These are phyloP conservation scores for Erigeron canadensis DNA, from an alignment of 129 eudicot genomes.

Conservation along the genomic window DNA sequence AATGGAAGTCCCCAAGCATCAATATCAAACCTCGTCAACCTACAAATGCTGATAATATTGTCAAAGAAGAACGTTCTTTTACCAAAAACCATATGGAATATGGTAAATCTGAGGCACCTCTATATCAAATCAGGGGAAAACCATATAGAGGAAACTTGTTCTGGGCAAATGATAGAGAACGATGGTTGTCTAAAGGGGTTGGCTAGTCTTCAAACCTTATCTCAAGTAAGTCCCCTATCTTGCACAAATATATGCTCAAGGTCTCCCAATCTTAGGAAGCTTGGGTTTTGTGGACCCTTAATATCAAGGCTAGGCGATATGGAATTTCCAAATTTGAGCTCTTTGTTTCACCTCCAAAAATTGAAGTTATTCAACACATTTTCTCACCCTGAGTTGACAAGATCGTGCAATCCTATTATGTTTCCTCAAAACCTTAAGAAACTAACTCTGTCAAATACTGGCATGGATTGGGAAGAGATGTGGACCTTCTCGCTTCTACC, in stretches of 20 bases:
- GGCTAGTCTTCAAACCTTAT: background rate
- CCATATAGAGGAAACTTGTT: background rate
- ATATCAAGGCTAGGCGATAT: background rate
- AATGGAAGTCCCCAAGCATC: background rate
- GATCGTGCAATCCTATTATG: background rate
- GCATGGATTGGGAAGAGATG: background rate
- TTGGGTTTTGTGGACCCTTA: background rate
- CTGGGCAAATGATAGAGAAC: background rate
- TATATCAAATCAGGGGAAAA: background rate
- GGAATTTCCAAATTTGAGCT: background rate
- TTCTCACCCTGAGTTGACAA: background rate
- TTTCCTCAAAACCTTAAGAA: background rate
- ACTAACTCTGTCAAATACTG: background rate
- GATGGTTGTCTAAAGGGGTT: background rate
- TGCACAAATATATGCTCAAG: background rate
- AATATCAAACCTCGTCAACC: background rate
- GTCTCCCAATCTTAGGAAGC: background rate
- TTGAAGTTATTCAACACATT: background rate
- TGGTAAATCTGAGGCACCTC: background rate
- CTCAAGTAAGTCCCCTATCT: background rate
- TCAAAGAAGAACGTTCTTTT: background rate
- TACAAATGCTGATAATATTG: background rate
- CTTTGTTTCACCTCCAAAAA: background rate
- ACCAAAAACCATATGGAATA: background rate
- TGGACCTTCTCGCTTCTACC: background rate